These are phyloP conservation scores for Vitis labrusca DNA, from an alignment of 164 flowering plant species.

Conservation along the genomic window DNA sequence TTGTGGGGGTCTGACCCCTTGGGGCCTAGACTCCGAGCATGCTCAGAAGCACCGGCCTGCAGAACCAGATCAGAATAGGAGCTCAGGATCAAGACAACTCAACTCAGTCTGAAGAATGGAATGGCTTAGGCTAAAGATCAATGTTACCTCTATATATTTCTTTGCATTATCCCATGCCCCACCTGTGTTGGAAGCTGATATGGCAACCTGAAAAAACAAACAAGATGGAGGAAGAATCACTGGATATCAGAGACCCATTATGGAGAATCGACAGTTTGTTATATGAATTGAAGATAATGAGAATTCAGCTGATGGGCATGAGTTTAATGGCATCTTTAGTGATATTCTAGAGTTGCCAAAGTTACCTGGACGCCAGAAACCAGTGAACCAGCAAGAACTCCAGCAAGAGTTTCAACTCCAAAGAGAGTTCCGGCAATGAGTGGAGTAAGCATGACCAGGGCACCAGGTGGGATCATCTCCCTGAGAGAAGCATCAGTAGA, in stretches of 20 bases:
- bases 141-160: constrained; percentile 41
- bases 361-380: constrained; percentile 45
- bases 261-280: neutral
- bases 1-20: constrained; percentile 52
- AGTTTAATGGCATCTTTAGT: too few species aligned
- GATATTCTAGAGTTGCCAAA: too few species aligned
- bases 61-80: neutral
- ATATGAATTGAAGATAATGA: neutral
- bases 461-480: constrained; percentile 48
- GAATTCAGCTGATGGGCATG: too few species aligned
- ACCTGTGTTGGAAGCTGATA: constrained; percentile 49
- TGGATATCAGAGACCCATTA: neutral
- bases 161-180: constrained; percentile 60
- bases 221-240: neutral
- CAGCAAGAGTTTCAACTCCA: constrained; percentile 43
- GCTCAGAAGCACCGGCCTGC: constrained; percentile 40
- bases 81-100: neutral
- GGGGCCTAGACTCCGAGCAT: constrained; percentile 40
- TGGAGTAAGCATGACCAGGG: constrained; percentile 45
- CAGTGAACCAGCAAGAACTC: constrained; percentile 45
- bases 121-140: neutral
- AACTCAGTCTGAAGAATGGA: neutral
- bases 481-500: constrained; percentile 44
- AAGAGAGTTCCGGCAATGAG: constrained; percentile 39
- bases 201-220: constrained; percentile 29